Evolutionary conservation across 345 rosid genomes (phyloP).

Genomic region (Camelina laxa): DNA sequence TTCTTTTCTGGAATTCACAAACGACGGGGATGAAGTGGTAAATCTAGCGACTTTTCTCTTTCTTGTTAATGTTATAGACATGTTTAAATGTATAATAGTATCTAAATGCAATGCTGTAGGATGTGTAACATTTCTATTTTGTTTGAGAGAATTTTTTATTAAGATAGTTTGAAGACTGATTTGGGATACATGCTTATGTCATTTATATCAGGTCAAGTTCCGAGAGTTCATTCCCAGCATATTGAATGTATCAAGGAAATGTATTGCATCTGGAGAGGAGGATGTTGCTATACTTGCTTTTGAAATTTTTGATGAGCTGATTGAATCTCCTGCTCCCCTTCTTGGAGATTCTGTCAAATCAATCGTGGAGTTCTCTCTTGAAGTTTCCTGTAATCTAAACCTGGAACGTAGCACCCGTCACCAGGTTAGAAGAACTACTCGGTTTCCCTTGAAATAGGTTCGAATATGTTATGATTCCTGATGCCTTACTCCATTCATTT

Average conservation of each 20-base stretch:
- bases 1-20: conserved; percentile 88
- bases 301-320: conserved; percentile 98
- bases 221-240: conserved; percentile 98
- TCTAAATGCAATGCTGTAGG: neutral
- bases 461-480: conserved; percentile 2
- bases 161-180: neutral
- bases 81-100: neutral
- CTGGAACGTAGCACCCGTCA: conserved; percentile 87
- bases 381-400: conserved; percentile 88
- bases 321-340: conserved; percentile 98
- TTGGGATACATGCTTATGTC: conserved; percentile 10
- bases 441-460: conserved; percentile 1
- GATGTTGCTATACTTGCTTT: conserved; percentile 97
- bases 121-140: conserved; percentile 1
- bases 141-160: neutral
- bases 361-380: conserved; percentile 95
- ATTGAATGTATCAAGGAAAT: conserved; percentile 88
- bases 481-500: conserved; percentile 34
- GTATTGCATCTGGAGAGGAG: conserved; percentile 92
- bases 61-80: neutral
- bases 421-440: conserved; percentile 63
- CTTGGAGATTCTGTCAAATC: conserved; percentile 97
- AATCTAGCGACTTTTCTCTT: conserved; percentile 32
- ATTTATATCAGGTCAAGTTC: conserved; percentile 73
- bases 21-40: conserved; percentile 90